Conservation (phyloP, 345 rosid species). For the Salix koriyanagi region DNA sequence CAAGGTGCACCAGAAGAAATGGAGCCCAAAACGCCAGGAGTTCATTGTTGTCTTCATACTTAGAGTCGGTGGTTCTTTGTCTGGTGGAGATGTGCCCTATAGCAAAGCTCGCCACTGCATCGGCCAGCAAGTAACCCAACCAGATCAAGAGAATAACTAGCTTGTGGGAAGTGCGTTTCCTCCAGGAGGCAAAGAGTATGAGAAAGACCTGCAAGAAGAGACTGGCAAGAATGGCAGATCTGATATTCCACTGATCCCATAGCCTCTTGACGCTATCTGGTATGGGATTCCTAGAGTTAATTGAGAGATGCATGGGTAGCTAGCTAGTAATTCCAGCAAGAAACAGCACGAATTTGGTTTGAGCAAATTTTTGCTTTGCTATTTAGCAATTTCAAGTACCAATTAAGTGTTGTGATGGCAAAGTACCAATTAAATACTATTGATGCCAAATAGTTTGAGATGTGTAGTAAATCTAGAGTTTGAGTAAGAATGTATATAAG, state of each 20-base stretch:
- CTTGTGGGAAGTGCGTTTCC: conserved; percentile 42
- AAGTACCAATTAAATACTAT: too few species aligned
- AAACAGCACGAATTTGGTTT: background rate
- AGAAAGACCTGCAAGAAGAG: conserved; percentile 51
- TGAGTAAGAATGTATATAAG: too few species aligned
- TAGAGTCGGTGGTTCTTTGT: background rate
- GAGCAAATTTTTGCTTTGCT: too few species aligned
- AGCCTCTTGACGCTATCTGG: conserved; percentile 22
- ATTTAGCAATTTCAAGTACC: background rate
- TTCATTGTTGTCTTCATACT: conserved; percentile 11
- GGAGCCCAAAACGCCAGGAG: conserved; percentile 55
- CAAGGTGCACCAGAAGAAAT: conserved; percentile 1
- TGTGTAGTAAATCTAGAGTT: too few species aligned
- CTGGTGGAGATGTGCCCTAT: conserved; percentile 54
- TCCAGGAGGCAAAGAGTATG: conserved; percentile 41
- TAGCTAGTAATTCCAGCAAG: background rate
- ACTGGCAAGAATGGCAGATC: conserved; percentile 53
- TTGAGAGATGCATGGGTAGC: background rate
- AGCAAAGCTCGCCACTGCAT: conserved; percentile 52
- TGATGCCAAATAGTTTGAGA: accelerated
- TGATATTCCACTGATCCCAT: conserved; percentile 57
- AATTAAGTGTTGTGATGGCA: too few species aligned
- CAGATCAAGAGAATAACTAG: conserved; percentile 39
- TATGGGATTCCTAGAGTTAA: conserved; percentile 33
- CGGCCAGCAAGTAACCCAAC: conserved; percentile 58